Conservation (phyloP, 495 filamentous ascomycete genomes). For the Aspergillus sclerotiicarbonarius region DNA sequence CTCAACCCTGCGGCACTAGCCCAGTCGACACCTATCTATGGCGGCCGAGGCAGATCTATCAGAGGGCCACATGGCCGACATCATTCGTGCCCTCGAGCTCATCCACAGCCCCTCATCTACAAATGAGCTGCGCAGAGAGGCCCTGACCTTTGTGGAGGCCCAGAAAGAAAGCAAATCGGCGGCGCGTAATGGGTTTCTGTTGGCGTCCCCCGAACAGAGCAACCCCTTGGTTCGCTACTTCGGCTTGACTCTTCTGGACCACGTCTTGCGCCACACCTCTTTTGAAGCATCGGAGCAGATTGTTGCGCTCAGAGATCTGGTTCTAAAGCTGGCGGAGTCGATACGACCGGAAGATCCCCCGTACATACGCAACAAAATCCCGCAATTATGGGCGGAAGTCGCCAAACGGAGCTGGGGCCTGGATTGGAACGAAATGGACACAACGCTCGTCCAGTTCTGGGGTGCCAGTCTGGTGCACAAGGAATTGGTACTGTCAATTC, state of each 20-base stretch:
- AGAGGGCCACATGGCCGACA: slow-evolving; percentile 49
- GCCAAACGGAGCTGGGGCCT: slow-evolving; percentile 89
- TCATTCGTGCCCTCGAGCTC: slow-evolving; percentile 79
- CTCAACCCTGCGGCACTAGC: slow-evolving; percentile 1
- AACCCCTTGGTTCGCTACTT: slow-evolving; percentile 86
- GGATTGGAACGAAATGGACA: slow-evolving; percentile 95
- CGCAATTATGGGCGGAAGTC: slow-evolving; percentile 92
- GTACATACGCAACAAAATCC: slow-evolving; percentile 89
- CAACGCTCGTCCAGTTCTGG: slow-evolving; percentile 79
- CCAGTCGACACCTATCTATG: slow-evolving; percentile 25
- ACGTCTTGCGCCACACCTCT: slow-evolving; percentile 81
- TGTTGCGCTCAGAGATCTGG: slow-evolving; percentile 63
- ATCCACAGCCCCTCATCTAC: slow-evolving; percentile 79
- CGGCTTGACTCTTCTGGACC: slow-evolving; percentile 85
- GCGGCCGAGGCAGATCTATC: slow-evolving; percentile 39
- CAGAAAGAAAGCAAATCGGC: slow-evolving; percentile 75
- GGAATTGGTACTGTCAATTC: slow-evolving; percentile 73
- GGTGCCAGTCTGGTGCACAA: slow-evolving; percentile 68
- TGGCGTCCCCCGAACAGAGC: slow-evolving; percentile 71
- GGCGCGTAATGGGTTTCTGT: slow-evolving; percentile 77
- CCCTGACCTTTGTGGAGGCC: slow-evolving; percentile 76
- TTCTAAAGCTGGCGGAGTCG: slow-evolving; percentile 73
- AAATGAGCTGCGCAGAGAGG: slow-evolving; percentile 81
- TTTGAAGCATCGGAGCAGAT: slow-evolving; percentile 63
- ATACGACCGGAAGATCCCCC: slow-evolving; percentile 70